Evolutionary conservation across 345 rosid species (phyloP).

Genomic region (Orychophragmus violaceus): DNA sequence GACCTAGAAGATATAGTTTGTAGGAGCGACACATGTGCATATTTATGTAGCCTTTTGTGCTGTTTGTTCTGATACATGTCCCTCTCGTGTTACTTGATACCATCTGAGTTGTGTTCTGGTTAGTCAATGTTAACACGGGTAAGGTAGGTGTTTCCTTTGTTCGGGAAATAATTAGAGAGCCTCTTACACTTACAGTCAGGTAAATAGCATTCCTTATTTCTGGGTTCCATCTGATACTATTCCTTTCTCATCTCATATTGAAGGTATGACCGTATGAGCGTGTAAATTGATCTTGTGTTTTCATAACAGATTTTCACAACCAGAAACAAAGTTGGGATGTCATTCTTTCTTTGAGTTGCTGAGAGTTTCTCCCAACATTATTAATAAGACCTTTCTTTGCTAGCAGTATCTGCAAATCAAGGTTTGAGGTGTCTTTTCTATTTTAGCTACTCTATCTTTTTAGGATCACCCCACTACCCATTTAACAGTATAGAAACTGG

Average conservation of each 20-base stretch:
- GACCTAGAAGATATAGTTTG: neutral
- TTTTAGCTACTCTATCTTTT: slow-evolving; percentile 29
- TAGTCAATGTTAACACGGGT: slow-evolving; percentile 2
- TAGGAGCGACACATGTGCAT: neutral
- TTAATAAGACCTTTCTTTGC: slow-evolving; percentile 49
- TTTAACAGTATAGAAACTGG: slow-evolving; percentile 5
- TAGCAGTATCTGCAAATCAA: slow-evolving; percentile 51
- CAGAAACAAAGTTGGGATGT: slow-evolving; percentile 53
- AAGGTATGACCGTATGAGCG: slow-evolving; percentile 26
- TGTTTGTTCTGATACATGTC: slow-evolving; percentile 3
- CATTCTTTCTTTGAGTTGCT: slow-evolving; percentile 64
- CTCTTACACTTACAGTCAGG: slow-evolving; percentile 24
- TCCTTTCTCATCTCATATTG: slow-evolving; percentile 12
- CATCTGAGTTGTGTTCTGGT: neutral
- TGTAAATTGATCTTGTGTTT: slow-evolving; percentile 43
- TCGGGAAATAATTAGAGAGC: slow-evolving; percentile 16
- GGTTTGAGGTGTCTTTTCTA: slow-evolving; percentile 57
- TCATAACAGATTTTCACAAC: slow-evolving; percentile 49
- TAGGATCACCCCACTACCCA: slow-evolving; percentile 22
- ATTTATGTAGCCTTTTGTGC: too few relatives aligned
- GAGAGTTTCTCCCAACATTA: slow-evolving; percentile 44
- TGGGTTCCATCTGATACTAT: slow-evolving; percentile 17
- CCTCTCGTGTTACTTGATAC: neutral
- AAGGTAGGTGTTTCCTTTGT: slow-evolving; percentile 18
- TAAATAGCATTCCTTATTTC: slow-evolving; percentile 16